phyloP scores from a whole-genome alignment of 768 basidiomycete species.

The Hericium alpestre region DNA sequence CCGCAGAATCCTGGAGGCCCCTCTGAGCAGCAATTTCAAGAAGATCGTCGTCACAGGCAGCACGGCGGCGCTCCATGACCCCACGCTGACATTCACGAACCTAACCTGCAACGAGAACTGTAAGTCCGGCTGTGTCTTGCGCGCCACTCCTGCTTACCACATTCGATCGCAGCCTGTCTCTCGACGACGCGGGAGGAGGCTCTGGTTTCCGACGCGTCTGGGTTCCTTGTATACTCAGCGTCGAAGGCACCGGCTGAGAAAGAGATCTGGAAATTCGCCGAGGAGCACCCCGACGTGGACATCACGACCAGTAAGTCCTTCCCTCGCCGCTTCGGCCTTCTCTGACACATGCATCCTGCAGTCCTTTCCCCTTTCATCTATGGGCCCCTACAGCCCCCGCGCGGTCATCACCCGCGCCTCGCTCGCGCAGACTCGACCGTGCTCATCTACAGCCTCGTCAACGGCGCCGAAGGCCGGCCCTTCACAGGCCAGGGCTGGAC shows the following conservation, averaged over 20 bases:
- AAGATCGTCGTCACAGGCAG: not conserved
- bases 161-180: slow-evolving; percentile 22
- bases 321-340: too few species aligned
- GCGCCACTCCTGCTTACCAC: too few species aligned
- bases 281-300: slow-evolving; percentile 16
- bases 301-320: slow-evolving; percentile 11
- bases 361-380: not conserved
- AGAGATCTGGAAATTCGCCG: slow-evolving; percentile 16
- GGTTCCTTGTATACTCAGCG: slow-evolving; percentile 23
- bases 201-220: slow-evolving; percentile 11
- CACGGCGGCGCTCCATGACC: not conserved
- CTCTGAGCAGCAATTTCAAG: not conserved
- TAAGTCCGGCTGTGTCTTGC: too few species aligned
- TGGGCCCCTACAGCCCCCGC: not conserved
- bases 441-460: not conserved
- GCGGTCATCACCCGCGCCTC: not conserved
- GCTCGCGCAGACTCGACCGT: not conserved
- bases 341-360: not conserved
- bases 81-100: too few species aligned
- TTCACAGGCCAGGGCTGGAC: not conserved
- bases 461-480: not conserved
- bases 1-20: not conserved
- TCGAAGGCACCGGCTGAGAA: slow-evolving; percentile 25
- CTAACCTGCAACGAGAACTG: too few species aligned
- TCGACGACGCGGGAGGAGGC: slow-evolving; percentile 21